Conservation (phyloP, 139 green algal genomes). For the Coelastrella sp. region DNA sequence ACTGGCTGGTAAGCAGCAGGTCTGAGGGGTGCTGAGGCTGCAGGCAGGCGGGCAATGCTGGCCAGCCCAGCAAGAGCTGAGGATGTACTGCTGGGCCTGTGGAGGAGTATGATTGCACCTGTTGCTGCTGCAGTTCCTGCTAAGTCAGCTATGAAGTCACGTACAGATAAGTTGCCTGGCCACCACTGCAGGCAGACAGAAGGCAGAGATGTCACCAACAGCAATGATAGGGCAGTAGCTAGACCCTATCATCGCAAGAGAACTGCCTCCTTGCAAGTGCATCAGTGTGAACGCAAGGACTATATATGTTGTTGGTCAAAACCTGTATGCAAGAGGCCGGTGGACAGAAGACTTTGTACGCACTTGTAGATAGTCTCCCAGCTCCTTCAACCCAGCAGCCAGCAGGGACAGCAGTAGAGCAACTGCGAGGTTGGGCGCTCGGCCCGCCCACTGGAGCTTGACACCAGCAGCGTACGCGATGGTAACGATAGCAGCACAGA, state of each 20-base stretch:
- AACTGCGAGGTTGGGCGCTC: background rate
- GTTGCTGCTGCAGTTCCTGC: constrained; percentile 16
- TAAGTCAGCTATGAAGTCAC: constrained; percentile 35
- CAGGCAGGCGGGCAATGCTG: background rate
- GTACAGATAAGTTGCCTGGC: constrained; percentile 38
- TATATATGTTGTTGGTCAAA: no score
- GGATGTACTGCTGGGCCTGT: constrained; percentile 23
- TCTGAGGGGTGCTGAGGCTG: background rate
- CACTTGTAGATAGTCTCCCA: constrained; percentile 37
- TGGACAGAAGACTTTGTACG: no score
- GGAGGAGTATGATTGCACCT: background rate
- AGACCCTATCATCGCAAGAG: no score
- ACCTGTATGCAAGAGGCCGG: no score
- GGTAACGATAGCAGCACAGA: background rate
- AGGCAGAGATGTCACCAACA: background rate
- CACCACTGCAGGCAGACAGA: constrained; percentile 24
- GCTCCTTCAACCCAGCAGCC: constrained; percentile 20
- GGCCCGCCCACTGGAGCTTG: background rate
- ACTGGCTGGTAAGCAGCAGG: constrained; percentile 12
- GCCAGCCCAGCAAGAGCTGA: constrained; percentile 11
- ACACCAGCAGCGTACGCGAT: background rate
- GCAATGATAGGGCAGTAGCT: background rate
- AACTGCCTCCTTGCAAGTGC: no score
- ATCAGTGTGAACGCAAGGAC: no score
- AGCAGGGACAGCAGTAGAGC: constrained; percentile 3